Evolutionary conservation across 148 eudicot genomes (phyloP).

Genomic region (Amaranthus hypochondriacus): DNA sequence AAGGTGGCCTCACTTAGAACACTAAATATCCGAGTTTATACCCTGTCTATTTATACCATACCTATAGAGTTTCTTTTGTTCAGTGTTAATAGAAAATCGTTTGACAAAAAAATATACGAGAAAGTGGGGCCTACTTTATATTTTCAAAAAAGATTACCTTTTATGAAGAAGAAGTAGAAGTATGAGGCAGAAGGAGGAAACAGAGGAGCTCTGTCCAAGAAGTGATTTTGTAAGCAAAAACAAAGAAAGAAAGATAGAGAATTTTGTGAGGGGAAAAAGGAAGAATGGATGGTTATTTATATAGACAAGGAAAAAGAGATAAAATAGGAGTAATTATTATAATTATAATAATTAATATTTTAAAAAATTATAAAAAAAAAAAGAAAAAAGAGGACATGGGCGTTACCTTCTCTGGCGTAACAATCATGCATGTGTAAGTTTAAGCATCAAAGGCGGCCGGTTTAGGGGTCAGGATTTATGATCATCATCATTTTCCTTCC

Average conservation of each 20-base stretch:
- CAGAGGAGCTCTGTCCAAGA: slow-evolving; percentile 3
- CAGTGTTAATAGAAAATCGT: too few relatives aligned
- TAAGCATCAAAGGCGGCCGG: slow-evolving; percentile 83
- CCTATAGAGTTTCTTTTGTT: too few relatives aligned
- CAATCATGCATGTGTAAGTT: slow-evolving; percentile 75
- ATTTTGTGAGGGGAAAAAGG: slow-evolving; percentile 1
- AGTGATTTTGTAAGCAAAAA: too few relatives aligned
- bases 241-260: slow-evolving; percentile 5
- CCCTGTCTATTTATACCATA: too few relatives aligned
- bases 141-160: slow-evolving; percentile 60
- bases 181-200: slow-evolving; percentile 15
- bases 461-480: slow-evolving; percentile 28
- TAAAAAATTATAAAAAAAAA: too few relatives aligned
- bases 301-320: slow-evolving; percentile 3
- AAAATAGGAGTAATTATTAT: background rate
- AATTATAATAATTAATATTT: too few relatives aligned
- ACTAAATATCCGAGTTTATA: too few relatives aligned
- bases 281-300: slow-evolving; percentile 17
- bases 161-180: slow-evolving; percentile 16
- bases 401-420: slow-evolving; percentile 38
- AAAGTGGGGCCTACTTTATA: slow-evolving; percentile 30
- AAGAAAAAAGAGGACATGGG: too few relatives aligned
- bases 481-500: slow-evolving; percentile 11
- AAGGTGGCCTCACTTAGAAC: too few relatives aligned
- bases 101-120: slow-evolving; percentile 9